Evolutionary conservation across 2,329 filamentous ascomycete species (phyloP).

Genomic region (Elsinoe arachidis): DNA sequence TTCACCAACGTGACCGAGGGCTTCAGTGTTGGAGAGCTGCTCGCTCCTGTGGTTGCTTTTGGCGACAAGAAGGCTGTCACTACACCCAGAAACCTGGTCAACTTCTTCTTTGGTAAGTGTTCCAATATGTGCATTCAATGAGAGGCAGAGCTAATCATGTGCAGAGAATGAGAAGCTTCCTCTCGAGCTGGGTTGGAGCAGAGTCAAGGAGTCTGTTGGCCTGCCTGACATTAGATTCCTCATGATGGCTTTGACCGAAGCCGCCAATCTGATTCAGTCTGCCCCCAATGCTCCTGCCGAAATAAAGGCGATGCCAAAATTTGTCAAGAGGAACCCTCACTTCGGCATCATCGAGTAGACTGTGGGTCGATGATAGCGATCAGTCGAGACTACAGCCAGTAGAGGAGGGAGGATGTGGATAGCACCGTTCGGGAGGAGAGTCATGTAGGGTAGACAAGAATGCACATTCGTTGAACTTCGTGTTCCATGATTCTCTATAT

Average conservation of each 20-base stretch:
- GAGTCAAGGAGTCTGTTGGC: background rate
- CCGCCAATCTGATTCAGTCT: background rate
- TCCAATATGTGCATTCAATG: background rate
- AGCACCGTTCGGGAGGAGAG: too few species aligned
- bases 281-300: background rate
- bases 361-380: too few species aligned
- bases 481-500: too few species aligned
- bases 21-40: slow-evolving; percentile 3
- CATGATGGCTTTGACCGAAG: background rate
- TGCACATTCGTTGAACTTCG: too few species aligned
- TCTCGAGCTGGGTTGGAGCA: background rate
- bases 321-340: background rate
- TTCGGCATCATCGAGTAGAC: background rate
- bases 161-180: background rate
- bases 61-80: slow-evolving; percentile 3
- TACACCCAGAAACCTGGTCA: background rate
- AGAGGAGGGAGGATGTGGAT: too few species aligned
- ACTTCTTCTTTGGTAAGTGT: slow-evolving; percentile 4
- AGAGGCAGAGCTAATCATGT: background rate
- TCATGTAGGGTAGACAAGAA: too few species aligned
- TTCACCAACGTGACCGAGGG: slow-evolving; percentile 6
- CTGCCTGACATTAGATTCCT: background rate
- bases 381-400: too few species aligned
- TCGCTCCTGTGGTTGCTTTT: background rate
- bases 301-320: background rate